Percentiles rank a stretch among this genome's conserved stretches.
phyloP scores from a whole-genome alignment of 768 basidiomycete species.

The Russula earlei region DNA sequence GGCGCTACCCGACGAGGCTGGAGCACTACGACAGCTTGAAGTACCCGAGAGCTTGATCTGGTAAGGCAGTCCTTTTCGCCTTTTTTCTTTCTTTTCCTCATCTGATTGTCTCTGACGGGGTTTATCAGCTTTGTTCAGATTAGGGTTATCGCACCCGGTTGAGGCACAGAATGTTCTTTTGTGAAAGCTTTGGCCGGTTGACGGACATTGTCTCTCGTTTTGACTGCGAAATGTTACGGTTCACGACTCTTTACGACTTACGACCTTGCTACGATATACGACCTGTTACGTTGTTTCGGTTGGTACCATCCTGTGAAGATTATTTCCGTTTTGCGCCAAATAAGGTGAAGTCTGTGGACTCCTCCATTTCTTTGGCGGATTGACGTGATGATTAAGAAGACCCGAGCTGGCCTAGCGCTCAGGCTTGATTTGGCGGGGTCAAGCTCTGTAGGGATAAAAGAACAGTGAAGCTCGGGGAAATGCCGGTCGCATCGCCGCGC shows the following conservation, averaged over 20 bases:
- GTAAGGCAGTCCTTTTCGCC: constrained; percentile 32
- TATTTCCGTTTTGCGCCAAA: constrained; percentile 5
- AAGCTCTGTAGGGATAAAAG: constrained; percentile 15
- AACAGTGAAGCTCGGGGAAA: constrained; percentile 12
- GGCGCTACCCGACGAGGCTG: constrained; percentile 63
- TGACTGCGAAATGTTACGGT: constrained; percentile 16
- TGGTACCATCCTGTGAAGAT: constrained; percentile 6
- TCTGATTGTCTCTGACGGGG: constrained; percentile 11
- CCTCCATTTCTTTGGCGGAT: constrained; percentile 6
- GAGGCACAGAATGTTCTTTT: constrained; percentile 13
- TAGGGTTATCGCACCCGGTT: not conserved
- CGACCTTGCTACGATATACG: constrained; percentile 23
- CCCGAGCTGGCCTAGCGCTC: constrained; percentile 12
- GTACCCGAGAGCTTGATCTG: constrained; percentile 45
- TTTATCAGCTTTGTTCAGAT: constrained; percentile 26
- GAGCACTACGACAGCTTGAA: constrained; percentile 60
- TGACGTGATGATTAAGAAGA: constrained; percentile 15
- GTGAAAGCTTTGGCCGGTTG: constrained; percentile 19
- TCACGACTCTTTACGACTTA: constrained; percentile 23
- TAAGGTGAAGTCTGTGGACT: constrained; percentile 9
- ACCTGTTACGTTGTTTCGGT: constrained; percentile 16
- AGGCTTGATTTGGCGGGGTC: constrained; percentile 12
- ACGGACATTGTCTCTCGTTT: constrained; percentile 26
- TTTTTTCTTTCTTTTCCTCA: not conserved
- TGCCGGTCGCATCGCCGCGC: constrained; percentile 16